Evolutionary conservation across 2,329 filamentous ascomycete species (phyloP), one percentile per base, ranked within the genome.

Genomic region (Atkinsonella texensis): DNA sequence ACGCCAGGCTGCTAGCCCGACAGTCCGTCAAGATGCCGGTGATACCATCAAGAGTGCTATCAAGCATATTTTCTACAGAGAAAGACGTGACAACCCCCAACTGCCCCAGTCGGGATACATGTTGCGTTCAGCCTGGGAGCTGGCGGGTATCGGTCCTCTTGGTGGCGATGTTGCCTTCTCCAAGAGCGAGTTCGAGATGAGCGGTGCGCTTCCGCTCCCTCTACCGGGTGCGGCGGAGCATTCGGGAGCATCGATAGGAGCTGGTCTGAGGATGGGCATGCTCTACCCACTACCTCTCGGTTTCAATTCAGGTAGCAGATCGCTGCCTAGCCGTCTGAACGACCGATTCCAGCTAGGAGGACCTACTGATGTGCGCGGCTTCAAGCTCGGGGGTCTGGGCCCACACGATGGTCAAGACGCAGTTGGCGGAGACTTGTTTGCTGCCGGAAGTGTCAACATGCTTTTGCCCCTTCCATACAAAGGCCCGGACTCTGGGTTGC

Each of bases 331-430:
- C 58, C 82, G 88, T 32, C 79, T 97, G 62, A 96, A 94, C 64
- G 93, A 98, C 67, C 88, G 93, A 44, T 98, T 98, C 72, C 83
- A 89, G 62, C 85, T 98, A 33, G 93, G 93, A 43, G 93, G 93
- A 0, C 91, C 93, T 3, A 95, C 89, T 3, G 91, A 95, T 63
- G 87, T 98, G 13, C 87, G 93, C 51, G 93, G 93, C 2, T 98
- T 98, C 75, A 84, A 89, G 53, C 79, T 95, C 20, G 87, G 85
- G 18, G 93, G 93, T 1, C 76, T 98, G 6, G 93, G 93, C 9
- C 90, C 93, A 4, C 85, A 86, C 56, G 91, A 97, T 62, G 87
- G 89, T 1, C 67, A 74, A 17, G 91, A 98, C 68, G 83, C 90
- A 0, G 81, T 95, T 0, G 93, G 93, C 12, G 93, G 93, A 23